Evolutionary conservation across 148 eudicot species (phyloP).

Genomic region (Silene conica): DNA sequence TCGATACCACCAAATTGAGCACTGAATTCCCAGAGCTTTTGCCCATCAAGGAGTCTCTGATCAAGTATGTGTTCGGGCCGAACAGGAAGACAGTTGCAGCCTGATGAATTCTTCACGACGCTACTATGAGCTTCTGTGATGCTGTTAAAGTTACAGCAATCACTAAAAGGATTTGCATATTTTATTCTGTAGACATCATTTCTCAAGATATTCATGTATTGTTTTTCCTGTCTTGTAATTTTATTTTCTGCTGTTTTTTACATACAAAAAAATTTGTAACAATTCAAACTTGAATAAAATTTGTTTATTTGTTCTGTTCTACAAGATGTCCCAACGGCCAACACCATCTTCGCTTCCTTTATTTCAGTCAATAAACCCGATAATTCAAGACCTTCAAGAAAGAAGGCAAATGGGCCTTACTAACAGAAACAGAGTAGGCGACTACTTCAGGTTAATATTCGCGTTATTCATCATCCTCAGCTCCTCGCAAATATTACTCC

Average conservation of each 20-base stretch:
- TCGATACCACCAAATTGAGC: slow-evolving; percentile 71
- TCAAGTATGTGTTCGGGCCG: slow-evolving; percentile 76
- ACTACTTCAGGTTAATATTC: no score
- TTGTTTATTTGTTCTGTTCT: neutral
- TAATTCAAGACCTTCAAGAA: no score
- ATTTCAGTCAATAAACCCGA: no score
- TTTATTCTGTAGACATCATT: neutral
- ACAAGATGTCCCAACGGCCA: no score
- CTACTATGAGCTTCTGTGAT: neutral
- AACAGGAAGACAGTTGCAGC: slow-evolving; percentile 45
- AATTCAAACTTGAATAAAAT: slow-evolving; percentile 8
- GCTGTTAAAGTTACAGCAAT: no score
- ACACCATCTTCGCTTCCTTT: no score
- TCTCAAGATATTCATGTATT: neutral
- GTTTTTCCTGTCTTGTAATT: neutral
- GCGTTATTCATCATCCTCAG: no score
- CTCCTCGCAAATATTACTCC: no score
- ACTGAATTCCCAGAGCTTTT: slow-evolving; percentile 69
- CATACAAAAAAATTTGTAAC: slow-evolving; percentile 9
- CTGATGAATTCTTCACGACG: slow-evolving; percentile 4
- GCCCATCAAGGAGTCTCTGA: slow-evolving; percentile 58
- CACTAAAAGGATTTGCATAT: neutral
- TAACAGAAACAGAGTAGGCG: no score
- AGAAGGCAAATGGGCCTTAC: no score
- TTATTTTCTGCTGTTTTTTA: neutral